Evolutionary conservation across 148 eudicot genomes (phyloP), one percentile per base, ranked within the genome.

Genomic region (Heliosperma pusillum): DNA sequence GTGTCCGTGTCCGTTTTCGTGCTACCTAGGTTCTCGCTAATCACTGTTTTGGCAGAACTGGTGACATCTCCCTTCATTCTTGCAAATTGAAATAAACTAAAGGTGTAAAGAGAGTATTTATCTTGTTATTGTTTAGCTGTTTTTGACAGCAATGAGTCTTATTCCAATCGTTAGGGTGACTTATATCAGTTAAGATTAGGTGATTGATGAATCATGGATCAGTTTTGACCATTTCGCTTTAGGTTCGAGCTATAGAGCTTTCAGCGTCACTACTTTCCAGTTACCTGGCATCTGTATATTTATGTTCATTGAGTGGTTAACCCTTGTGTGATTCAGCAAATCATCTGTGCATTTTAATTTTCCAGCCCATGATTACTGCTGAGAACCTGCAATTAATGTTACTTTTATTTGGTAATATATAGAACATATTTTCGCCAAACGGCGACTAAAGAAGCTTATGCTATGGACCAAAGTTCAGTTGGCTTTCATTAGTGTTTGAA

Each of bases 301-400:
- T 20, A 7, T 26, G 33, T 53, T 21, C 29, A 21, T 10, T 17
- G 20, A 13, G 29, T 69, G 10, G 27, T 47, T 25, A 47, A 44
- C 58, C 36, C n/a, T 70, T 19, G 63, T 52, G 63, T 7, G 16
- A 15, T 6, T 30, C 52, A 11, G 40, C 42, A 36, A 1, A 36
- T 36, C 42, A 36, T 36, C 10, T 36, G 10, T 10, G 42, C 9
- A 10, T 36, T 36, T 10, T 36, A 36, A 33, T 16, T 56, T 72
- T 72, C 11, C 17, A 58, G 29, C 56, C 25, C 55, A 53, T 70
- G 60, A 50, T 55, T 16, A 70, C 74, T 27, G 45, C 74, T 5
- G 11, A 19, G 64, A 25, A 57, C 7, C 5, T n/a, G 40, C 42
- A 50, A 4, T 50, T 50, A 4, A 17, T 72, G 75, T 60, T 73